A percentile compares a stretch with the other conserved stretches of the same genome.
Evolutionary conservation across 441 rosid species (phyloP).

Genomic region (Jatropha multifida): DNA sequence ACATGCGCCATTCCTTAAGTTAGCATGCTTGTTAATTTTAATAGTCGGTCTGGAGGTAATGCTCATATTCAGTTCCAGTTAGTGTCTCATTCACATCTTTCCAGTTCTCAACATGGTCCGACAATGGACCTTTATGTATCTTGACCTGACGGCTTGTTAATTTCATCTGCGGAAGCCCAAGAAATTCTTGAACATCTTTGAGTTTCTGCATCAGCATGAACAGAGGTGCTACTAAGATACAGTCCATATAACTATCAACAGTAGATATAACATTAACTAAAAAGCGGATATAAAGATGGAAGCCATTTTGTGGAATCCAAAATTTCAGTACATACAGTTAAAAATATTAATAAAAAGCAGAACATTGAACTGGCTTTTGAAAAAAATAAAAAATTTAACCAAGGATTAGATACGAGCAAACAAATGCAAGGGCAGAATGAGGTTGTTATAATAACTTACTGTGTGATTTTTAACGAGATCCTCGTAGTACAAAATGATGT

Average conservation of each 20-base stretch:
- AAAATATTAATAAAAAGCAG: not conserved
- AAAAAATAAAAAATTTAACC: too few relatives aligned
- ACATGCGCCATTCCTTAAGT: constrained; percentile 23
- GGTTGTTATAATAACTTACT: constrained; percentile 39
- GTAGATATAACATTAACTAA: not conserved
- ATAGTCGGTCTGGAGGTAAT: constrained; percentile 58
- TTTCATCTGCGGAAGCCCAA: constrained; percentile 58
- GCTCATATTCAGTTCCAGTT: constrained; percentile 68
- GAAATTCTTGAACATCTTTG: constrained; percentile 66
- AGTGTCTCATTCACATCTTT: constrained; percentile 66
- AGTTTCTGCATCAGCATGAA: constrained; percentile 57
- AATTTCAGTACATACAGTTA: not conserved
- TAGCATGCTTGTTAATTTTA: constrained; percentile 27
- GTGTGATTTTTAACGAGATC: constrained; percentile 62
- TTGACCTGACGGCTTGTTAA: constrained; percentile 85
- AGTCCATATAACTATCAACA: not conserved
- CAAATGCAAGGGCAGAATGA: too few relatives aligned
- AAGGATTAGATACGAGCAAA: too few relatives aligned
- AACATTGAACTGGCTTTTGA: not conserved
- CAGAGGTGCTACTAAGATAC: not conserved
- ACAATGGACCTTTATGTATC: constrained; percentile 73
- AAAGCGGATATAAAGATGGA: not conserved
- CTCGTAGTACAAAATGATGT: constrained; percentile 76
- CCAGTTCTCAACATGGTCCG: constrained; percentile 72
- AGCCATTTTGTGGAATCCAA: not conserved